These are phyloP conservation scores for Diplotaxis tenuifolia DNA, from an alignment of 345 rosid genomes.

Conservation along the genomic window DNA sequence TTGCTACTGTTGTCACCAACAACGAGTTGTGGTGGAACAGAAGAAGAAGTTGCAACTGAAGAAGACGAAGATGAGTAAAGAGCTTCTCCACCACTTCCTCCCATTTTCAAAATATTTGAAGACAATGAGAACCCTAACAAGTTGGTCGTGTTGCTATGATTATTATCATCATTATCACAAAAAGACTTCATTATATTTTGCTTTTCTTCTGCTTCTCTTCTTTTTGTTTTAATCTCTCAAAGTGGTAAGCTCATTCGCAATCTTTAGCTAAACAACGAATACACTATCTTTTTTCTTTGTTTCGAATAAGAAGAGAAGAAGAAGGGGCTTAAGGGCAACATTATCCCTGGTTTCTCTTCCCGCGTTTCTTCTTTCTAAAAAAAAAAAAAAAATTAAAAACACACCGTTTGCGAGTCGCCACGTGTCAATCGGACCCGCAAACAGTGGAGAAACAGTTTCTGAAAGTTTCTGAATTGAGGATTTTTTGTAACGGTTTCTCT, in stretches of 20 bases:
- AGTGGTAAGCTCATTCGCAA: constrained; percentile 43
- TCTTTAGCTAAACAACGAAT: constrained; percentile 51
- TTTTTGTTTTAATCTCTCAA: background rate
- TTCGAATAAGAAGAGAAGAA: constrained; percentile 43
- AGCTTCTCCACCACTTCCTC: constrained; percentile 36
- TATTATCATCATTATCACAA: constrained; percentile 51
- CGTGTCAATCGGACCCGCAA: no score
- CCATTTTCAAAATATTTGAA: constrained; percentile 63
- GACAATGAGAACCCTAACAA: constrained; percentile 85
- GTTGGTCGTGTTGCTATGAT: constrained; percentile 38
- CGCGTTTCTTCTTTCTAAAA: no score
- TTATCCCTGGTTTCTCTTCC: no score
- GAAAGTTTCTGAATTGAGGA: no score
- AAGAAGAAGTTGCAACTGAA: constrained; percentile 29
- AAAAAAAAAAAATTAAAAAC: no score
- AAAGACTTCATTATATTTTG: constrained; percentile 69
- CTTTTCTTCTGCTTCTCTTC: background rate
- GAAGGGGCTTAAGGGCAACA: constrained; percentile 36
- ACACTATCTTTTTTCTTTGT: constrained; percentile 25
- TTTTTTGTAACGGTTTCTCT: no score
- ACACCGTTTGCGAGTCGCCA: no score
- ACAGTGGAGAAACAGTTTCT: no score
- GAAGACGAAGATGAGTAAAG: constrained; percentile 34
- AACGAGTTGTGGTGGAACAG: constrained; percentile 34
- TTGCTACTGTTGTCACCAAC: constrained; percentile 42